A percentile compares a stretch with the other conserved stretches of the same genome.
These are phyloP conservation scores for Drechmeria coniospora DNA, from an alignment of 2,329 filamentous ascomycete species.

Conservation along the genomic window DNA sequence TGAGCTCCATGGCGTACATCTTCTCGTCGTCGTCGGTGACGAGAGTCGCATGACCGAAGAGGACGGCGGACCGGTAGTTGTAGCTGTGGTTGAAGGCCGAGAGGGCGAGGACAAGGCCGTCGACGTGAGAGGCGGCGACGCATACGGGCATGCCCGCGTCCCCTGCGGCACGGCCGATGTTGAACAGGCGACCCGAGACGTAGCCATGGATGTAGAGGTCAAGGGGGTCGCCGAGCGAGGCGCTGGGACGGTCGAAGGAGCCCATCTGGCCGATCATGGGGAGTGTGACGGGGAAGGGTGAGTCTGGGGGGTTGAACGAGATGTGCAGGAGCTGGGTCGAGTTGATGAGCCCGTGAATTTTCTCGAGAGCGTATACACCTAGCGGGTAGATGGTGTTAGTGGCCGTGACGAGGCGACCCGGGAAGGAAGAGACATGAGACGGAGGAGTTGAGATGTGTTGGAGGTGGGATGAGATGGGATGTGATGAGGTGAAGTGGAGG, in stretches of 20 bases:
- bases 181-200: slow-evolving; percentile 64
- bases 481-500: no score
- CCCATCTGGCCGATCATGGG: slow-evolving; percentile 81
- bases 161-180: slow-evolving; percentile 27
- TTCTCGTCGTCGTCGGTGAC: slow-evolving; percentile 57
- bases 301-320: slow-evolving; percentile 50
- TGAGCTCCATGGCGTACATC: slow-evolving; percentile 60
- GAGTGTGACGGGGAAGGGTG: slow-evolving; percentile 60
- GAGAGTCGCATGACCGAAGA: slow-evolving; percentile 58
- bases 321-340: slow-evolving; percentile 60
- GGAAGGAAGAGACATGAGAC: background rate
- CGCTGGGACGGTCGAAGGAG: slow-evolving; percentile 48
- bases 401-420: no score
- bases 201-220: slow-evolving; percentile 78
- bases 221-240: slow-evolving; percentile 45
- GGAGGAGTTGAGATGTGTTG: background rate
- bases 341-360: slow-evolving; percentile 66
- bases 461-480: no score
- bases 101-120: slow-evolving; percentile 65
- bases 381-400: slow-evolving; percentile 3
- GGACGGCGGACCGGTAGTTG: slow-evolving; percentile 69
- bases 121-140: slow-evolving; percentile 57
- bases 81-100: slow-evolving; percentile 71
- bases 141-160: slow-evolving; percentile 50
- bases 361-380: slow-evolving; percentile 57